Base-by-base conservation (phyloP, 768 basidiomycete species). In the Boletus coccyginus region DNA sequence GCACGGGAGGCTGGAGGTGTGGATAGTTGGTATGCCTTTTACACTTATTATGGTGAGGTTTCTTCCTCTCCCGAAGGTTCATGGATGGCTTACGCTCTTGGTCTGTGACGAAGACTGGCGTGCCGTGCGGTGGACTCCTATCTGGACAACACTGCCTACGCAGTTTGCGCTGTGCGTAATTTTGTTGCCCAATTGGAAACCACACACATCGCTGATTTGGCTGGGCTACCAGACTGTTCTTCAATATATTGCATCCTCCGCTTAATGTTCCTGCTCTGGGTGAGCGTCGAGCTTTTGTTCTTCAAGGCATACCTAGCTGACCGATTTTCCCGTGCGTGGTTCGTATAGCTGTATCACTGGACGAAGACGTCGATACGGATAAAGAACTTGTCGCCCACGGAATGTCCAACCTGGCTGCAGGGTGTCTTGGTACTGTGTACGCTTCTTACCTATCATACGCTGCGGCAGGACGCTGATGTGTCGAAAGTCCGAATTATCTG, bases 361-460 rank as follows among this genome's bases (percentile, higher is more conserved):
- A 90, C 60, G 85, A 88, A 63, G 94, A 98, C 46, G 80, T 97
- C 56, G 86, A 97, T 61, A 94, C 95, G 0, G 87, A 98, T 71
- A 87, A 87, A 58, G 96, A 99, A 68, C 85, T 98, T 11, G 82
- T 97, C 46, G 92, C 82, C 0, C 96, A 99, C 68, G 96, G 96
- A 10, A 87, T 91, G 57, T 94, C 93, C 2, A 98, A 99, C 68
- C 61, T 98, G 5, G 75, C 90, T 0, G 84, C 94, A 2, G 95
- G 94, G 3, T 47, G 87, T 2, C 62, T 90, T 31, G 94, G 95
- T 8, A 87, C 89, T 9, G 92, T 95, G 80, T 91, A 77, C 57
- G 85, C 21, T 76, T 24, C 45, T 43, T 46, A 41, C 43, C 42
- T 53, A 19, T 49, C 44, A 8, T 43, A 7, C 12, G 9, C 11